Evolutionary conservation across 2,329 filamentous ascomycete genomes (phyloP).

Genomic region (Fusarium miscanthi): DNA sequence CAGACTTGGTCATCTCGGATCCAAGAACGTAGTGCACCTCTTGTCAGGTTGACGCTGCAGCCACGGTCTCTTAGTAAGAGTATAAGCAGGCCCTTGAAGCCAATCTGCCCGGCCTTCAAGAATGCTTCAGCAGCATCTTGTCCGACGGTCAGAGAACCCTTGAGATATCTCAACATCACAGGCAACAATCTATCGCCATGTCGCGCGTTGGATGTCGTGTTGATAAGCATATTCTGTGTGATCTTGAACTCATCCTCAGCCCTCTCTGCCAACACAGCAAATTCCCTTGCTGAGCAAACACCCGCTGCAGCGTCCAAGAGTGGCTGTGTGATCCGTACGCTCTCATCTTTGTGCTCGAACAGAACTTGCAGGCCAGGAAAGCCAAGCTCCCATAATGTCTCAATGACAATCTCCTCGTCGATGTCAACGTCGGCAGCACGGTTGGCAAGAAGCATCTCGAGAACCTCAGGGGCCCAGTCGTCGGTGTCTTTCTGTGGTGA

Average conservation of each 20-base stretch:
- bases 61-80: constrained; percentile 22
- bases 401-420: constrained; percentile 21
- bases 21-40: constrained; percentile 21
- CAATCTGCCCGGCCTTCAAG: constrained; percentile 19
- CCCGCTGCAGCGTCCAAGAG: constrained; percentile 23
- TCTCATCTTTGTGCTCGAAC: constrained; percentile 18
- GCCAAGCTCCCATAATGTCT: constrained; percentile 15
- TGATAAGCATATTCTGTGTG: constrained; percentile 31
- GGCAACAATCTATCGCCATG: constrained; percentile 26
- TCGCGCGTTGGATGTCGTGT: constrained; percentile 17
- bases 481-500: constrained; percentile 18
- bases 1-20: constrained; percentile 21
- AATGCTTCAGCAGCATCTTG: constrained; percentile 26
- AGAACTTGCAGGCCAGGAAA: constrained; percentile 20
- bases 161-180: constrained; percentile 20
- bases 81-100: constrained; percentile 25
- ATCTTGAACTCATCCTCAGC: constrained; percentile 26
- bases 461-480: constrained; percentile 27
- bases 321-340: constrained; percentile 16
- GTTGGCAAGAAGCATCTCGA: constrained; percentile 28
- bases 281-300: constrained; percentile 25
- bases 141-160: constrained; percentile 7
- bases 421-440: constrained; percentile 25
- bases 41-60: constrained; percentile 20
- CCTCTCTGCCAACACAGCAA: constrained; percentile 8